Percentiles rank a stretch among this genome's conserved stretches.
These are phyloP conservation scores for Coemansia sp. DNA, from an alignment of 192 early-diverging fungal species.

Conservation along the genomic window DNA sequence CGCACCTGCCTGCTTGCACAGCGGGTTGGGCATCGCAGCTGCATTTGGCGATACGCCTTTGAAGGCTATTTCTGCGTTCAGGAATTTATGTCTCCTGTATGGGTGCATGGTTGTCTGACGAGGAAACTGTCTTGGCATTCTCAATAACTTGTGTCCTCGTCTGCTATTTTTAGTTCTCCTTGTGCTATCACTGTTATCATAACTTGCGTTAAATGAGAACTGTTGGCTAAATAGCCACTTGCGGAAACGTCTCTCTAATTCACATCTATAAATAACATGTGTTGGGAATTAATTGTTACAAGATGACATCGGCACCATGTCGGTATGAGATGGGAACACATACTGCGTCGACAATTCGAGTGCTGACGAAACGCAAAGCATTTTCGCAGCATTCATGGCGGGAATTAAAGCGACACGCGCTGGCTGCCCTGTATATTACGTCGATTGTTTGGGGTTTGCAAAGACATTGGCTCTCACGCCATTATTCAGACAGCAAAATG, in stretches of 20 bases:
- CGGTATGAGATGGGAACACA: no score
- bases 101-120: background rate
- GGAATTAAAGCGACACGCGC: no score
- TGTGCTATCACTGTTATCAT: background rate
- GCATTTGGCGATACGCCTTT: no score
- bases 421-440: no score
- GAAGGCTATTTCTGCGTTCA: background rate
- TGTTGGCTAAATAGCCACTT: no score
- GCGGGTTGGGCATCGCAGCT: no score
- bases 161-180: background rate
- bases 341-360: no score
- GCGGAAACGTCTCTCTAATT: background rate
- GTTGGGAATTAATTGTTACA: constrained; percentile 1
- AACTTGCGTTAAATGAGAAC: background rate
- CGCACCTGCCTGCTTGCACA: no score
- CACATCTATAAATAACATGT: constrained; percentile 1
- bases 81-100: background rate
- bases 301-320: background rate
- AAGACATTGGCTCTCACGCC: constrained; percentile 3
- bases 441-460: background rate
- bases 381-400: no score
- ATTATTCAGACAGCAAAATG: background rate
- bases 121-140: constrained; percentile 1
- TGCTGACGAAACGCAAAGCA: no score
- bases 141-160: background rate